Conservation (phyloP, 176 grass and related monocot genomes). For the Rhipidocladum racemiflorum region DNA sequence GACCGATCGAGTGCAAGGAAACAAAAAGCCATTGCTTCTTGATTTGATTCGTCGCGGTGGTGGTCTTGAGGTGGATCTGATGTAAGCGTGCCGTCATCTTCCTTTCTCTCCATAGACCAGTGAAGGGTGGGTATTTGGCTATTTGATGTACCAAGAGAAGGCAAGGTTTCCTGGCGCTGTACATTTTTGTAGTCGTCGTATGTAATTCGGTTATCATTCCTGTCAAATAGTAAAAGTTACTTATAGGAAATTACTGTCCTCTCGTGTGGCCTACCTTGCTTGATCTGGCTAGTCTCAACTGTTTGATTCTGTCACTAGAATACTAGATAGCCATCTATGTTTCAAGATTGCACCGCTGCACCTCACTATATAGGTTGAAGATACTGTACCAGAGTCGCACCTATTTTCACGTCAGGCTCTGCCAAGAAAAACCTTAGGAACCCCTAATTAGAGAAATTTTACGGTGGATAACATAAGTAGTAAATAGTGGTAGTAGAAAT, state of each 20-base stretch:
- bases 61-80: slow-evolving; percentile 34
- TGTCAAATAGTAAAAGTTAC: neutral
- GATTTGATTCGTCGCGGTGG: neutral
- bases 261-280: neutral
- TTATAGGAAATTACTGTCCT: neutral
- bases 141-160: neutral
- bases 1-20: slow-evolving; percentile 7
- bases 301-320: neutral
- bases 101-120: neutral
- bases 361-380: neutral
- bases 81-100: slow-evolving; percentile 57
- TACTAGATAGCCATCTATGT: too few relatives aligned
- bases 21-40: neutral
- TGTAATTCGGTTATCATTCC: neutral
- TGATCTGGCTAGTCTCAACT: neutral
- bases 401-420: neutral
- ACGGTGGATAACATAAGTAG: too few relatives aligned
- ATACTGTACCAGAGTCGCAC: neutral
- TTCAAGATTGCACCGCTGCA: neutral
- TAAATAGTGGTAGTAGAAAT: too few relatives aligned
- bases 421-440: neutral
- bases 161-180: neutral
- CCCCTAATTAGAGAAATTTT: too few relatives aligned
- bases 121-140: neutral
- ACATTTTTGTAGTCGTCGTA: neutral